Evolutionary conservation across 192 early-diverging fungal genomes (phyloP).

Genomic region (Endogone sp.): DNA sequence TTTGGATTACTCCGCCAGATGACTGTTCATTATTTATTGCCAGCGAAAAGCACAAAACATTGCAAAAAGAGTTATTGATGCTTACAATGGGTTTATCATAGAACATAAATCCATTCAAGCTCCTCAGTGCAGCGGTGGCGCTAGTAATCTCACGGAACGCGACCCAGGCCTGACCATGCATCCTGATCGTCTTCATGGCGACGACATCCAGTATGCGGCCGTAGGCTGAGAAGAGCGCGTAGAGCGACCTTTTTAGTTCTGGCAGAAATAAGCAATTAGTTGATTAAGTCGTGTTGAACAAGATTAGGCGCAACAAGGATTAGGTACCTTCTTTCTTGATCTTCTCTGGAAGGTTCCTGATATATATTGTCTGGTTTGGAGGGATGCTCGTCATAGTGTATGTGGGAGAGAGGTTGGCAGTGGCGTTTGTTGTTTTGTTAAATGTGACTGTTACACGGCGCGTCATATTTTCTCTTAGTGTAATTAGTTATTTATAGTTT

Average conservation of each 20-base stretch:
- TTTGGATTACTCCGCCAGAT: too few relatives aligned
- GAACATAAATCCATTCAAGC: constrained; percentile 84
- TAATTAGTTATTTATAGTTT: too few relatives aligned
- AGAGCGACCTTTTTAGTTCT: constrained; percentile 72
- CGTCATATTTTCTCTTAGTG: too few relatives aligned
- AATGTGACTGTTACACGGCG: too few relatives aligned
- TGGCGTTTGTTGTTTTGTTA: too few relatives aligned
- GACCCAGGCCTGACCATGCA: constrained; percentile 95
- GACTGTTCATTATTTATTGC: too few relatives aligned
- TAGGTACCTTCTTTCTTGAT: constrained; percentile 65
- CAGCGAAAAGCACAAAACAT: constrained; percentile 2
- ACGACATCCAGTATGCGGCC: constrained; percentile 87
- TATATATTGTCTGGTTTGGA: constrained; percentile 87
- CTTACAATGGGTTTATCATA: constrained; percentile 79
- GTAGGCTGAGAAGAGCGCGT: constrained; percentile 82
- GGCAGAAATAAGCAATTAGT: neutral
- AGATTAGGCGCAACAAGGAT: neutral
- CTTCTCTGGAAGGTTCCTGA: constrained; percentile 69
- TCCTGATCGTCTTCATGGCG: constrained; percentile 70
- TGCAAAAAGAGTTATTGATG: constrained; percentile 10
- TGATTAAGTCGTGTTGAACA: neutral
- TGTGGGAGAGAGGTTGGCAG: too few relatives aligned
- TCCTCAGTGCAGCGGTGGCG: constrained; percentile 82
- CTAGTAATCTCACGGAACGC: constrained; percentile 81
- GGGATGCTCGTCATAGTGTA: constrained; percentile 3